phyloP scores from a whole-genome alignment of 306 rosid species.

The Morella rubra region DNA sequence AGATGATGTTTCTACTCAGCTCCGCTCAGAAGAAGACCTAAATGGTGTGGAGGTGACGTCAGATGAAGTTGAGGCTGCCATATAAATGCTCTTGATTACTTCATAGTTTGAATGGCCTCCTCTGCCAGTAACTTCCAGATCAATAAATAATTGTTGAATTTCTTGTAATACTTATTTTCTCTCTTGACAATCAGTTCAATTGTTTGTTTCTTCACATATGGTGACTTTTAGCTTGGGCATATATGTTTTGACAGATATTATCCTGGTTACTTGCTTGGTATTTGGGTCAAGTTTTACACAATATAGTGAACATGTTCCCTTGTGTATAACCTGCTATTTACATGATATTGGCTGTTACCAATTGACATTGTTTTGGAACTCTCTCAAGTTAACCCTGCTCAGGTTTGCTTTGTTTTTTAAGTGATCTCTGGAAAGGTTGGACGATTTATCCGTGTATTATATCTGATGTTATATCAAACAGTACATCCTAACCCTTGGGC shows the following conservation, averaged over 20 bases:
- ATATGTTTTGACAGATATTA: neutral
- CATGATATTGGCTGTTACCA: slow-evolving; percentile 15
- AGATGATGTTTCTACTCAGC: slow-evolving; percentile 88
- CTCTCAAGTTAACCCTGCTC: neutral
- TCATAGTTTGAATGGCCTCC: slow-evolving; percentile 17
- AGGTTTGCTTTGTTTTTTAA: neutral
- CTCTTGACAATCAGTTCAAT: slow-evolving; percentile 35
- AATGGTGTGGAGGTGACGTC: slow-evolving; percentile 67
- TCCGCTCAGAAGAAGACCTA: slow-evolving; percentile 54
- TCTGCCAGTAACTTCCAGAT: slow-evolving; percentile 23
- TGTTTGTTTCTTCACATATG: slow-evolving; percentile 11
- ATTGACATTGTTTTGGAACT: slow-evolving; percentile 2
- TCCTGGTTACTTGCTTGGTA: slow-evolving; percentile 6
- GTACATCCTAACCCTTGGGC: neutral
- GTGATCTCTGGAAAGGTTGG: slow-evolving; percentile 8
- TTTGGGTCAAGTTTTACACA: slow-evolving; percentile 1
- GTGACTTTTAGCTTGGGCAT: slow-evolving; percentile 6
- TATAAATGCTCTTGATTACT: slow-evolving; percentile 33
- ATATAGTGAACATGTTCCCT: slow-evolving; percentile 7
- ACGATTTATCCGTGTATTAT: neutral
- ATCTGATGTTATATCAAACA: neutral
- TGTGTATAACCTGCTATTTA: slow-evolving; percentile 21
- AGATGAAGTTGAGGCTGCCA: slow-evolving; percentile 73
- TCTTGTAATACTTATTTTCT: slow-evolving; percentile 34
- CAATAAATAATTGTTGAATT: slow-evolving; percentile 39